Base-by-base conservation (phyloP, 2,329 filamentous ascomycete genomes). In the Mycogone perniciosa region DNA sequence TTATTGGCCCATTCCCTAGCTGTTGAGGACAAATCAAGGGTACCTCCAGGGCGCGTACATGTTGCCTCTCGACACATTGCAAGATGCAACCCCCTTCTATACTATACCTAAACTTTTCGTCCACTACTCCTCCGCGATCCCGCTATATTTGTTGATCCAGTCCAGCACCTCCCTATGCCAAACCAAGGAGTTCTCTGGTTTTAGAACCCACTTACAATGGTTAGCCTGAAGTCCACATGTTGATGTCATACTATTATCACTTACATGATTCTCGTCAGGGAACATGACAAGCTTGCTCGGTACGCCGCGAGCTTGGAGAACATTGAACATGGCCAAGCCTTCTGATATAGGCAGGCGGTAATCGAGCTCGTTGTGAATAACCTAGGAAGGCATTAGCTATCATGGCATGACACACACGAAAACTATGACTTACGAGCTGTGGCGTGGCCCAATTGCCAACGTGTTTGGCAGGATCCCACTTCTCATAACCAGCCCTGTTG, bases 131-230 rank as follows among this genome's bases (percentile, higher is more conserved):
- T 63, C 58, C 1, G 60, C 59, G 26, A 81, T 62, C 0, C 76
- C 76, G 27, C 76, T 76, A 58, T 80, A 82, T 62, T 82, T 78
- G 60, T 84, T 85, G 56, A 85, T 84, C 82, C 88, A 96, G 50
- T 81, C 81, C 31, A 96, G 64, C 11, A 97, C 90, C 52, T 89
- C 87, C 50, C 80, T 80, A 62, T 97, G 90, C 93, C 93, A 97
- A 20, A 95, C 77, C 13, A 96, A 72, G 4, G 84, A 87, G 67
- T 97, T 97, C 69, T 96, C 92, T 0, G 86, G 88, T 65, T 96
- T 95, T 48, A 96, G 64, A 4, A 96, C 90, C 89, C 89, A 85
- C 80, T 83, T 46, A 39, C 13, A 5, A 26, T 5, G 5, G 43
- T 60, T 27, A 55, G 33, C 31, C 45, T 33, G 6, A 10, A 37